Percentiles rank a stretch among this genome's conserved stretches.
Conservation (phyloP, 2,329 filamentous ascomycete species). For the Colletotrichum eleusines region DNA sequence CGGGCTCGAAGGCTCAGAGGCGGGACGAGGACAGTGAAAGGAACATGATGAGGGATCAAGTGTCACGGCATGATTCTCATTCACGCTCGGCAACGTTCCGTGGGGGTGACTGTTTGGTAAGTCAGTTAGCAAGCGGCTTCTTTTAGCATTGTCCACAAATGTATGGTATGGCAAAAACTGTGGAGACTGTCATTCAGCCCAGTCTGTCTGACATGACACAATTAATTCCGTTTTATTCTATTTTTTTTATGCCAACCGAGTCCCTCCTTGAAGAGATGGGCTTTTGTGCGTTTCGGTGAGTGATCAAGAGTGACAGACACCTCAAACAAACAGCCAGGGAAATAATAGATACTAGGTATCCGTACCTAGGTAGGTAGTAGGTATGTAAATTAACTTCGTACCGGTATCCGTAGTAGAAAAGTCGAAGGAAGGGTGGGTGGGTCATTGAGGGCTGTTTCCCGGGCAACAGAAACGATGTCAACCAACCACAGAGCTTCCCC, state of each 20-base stretch:
- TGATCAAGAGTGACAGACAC: too few relatives aligned
- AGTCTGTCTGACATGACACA: too few relatives aligned
- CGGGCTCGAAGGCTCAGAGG: neutral
- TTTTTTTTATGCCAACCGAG: neutral
- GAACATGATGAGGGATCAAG: neutral
- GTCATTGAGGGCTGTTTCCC: neutral
- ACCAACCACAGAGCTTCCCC: conserved; percentile 28
- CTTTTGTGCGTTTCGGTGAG: neutral
- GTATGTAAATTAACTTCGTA: too few relatives aligned
- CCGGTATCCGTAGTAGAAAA: neutral
- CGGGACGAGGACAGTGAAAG: neutral
- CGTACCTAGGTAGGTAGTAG: too few relatives aligned
- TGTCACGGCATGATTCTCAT: neutral
- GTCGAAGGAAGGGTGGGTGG: neutral
- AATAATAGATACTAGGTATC: too few relatives aligned
- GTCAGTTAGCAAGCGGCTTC: neutral
- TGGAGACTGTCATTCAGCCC: neutral
- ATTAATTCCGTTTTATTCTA: too few relatives aligned
- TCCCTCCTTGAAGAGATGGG: neutral
- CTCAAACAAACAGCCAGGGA: too few relatives aligned
- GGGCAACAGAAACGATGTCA: neutral
- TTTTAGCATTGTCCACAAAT: neutral
- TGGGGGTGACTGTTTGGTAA: neutral
- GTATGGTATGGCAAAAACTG: neutral
- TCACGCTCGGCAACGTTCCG: neutral